phyloP scores from a whole-genome alignment of 768 basidiomycete genomes.

The Botryobasidium botryosum region DNA sequence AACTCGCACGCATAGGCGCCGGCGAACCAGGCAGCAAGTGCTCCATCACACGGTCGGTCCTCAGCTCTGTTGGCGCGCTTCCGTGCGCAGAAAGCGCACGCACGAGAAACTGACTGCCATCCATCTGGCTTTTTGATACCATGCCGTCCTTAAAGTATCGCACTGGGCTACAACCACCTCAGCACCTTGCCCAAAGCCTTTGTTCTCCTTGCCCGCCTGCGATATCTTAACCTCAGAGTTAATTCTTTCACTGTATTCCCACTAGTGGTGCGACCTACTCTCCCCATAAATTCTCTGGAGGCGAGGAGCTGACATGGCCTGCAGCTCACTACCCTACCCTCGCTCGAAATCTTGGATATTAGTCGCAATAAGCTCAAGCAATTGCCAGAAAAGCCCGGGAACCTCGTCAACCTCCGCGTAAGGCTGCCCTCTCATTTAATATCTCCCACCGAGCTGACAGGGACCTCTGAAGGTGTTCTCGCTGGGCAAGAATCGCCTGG shows the following conservation, averaged over 20 bases:
- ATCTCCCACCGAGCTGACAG: not conserved
- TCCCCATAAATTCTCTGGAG: not conserved
- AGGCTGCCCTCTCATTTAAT: constrained; percentile 12
- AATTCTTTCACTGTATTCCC: constrained; percentile 76
- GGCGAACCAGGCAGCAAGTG: constrained; percentile 30
- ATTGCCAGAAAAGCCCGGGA: constrained; percentile 65
- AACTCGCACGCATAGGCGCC: constrained; percentile 47
- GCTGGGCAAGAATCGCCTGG: constrained; percentile 70
- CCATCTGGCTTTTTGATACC: not conserved
- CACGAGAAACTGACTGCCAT: not conserved
- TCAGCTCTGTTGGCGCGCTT: not conserved
- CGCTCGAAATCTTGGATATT: constrained; percentile 86
- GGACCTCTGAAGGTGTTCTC: constrained; percentile 52
- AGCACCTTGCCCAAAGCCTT: constrained; percentile 61
- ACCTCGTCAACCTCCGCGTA: constrained; percentile 59
- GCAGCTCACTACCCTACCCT: constrained; percentile 69
- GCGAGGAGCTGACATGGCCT: not conserved
- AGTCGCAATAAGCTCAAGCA: constrained; percentile 78
- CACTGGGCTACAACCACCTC: constrained; percentile 73
- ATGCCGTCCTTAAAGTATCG: constrained; percentile 42
- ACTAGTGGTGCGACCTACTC: constrained; percentile 47
- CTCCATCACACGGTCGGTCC: constrained; percentile 15
- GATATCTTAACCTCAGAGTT: constrained; percentile 76
- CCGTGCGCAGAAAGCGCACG: not conserved
- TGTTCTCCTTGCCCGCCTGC: constrained; percentile 47